These are phyloP conservation scores for Meyerozyma elateridarum DNA, from an alignment of 1,139 yeast genomes.

Conservation along the genomic window DNA sequence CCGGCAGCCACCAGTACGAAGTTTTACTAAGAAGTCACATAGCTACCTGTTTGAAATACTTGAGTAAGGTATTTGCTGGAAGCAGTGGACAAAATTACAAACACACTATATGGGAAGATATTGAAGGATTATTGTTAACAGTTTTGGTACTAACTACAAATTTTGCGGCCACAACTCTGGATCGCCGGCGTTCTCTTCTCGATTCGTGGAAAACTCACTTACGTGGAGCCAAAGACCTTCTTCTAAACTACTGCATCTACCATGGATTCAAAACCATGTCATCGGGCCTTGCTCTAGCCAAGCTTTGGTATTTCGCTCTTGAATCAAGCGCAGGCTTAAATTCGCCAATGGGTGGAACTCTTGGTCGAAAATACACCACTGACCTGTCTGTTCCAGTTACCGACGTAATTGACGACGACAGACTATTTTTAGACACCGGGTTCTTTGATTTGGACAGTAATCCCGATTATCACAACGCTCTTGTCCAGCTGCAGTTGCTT, in stretches of 20 bases:
- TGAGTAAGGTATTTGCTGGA: slow-evolving; percentile 28
- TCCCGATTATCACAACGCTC: slow-evolving; percentile 31
- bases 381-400: slow-evolving; percentile 1
- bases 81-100: slow-evolving; percentile 15
- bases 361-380: slow-evolving; percentile 9
- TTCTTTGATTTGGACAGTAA: slow-evolving; percentile 24
- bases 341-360: slow-evolving; percentile 30
- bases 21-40: slow-evolving; percentile 28
- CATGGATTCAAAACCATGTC: slow-evolving; percentile 15
- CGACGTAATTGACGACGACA: slow-evolving; percentile 6
- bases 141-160: slow-evolving; percentile 33
- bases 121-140: slow-evolving; percentile 36
- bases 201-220: slow-evolving; percentile 38
- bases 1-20: slow-evolving; percentile 28
- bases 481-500: slow-evolving; percentile 26
- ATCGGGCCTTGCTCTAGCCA: slow-evolving; percentile 41
- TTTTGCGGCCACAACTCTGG: slow-evolving; percentile 29
- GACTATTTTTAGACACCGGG: slow-evolving; percentile 30
- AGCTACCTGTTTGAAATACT: slow-evolving; percentile 26
- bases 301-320: slow-evolving; percentile 43
- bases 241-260: slow-evolving; percentile 26
- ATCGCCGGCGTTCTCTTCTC: slow-evolving; percentile 16
- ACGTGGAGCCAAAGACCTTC: slow-evolving; percentile 37
- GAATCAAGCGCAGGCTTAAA: slow-evolving; percentile 34
- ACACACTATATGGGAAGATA: slow-evolving; percentile 22